phyloP scores from a whole-genome alignment of 2,329 filamentous ascomycete species.

The Escovopsis weberi region DNA sequence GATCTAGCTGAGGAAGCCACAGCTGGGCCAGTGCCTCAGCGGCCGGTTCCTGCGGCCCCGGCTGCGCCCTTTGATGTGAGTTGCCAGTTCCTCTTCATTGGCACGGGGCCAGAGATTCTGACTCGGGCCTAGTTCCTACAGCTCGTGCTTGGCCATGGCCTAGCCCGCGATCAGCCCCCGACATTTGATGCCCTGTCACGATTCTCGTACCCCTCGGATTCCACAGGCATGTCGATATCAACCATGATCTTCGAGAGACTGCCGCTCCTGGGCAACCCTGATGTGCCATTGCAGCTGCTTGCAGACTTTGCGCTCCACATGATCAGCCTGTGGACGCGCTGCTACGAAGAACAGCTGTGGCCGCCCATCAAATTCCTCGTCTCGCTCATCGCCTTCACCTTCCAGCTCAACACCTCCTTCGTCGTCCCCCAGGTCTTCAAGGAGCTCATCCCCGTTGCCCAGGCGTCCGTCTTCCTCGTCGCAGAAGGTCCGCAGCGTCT shows the following conservation, averaged over 20 bases:
- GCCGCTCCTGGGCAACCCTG: slow-evolving; percentile 37
- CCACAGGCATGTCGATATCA: slow-evolving; percentile 41
- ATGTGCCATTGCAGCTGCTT: slow-evolving; percentile 39
- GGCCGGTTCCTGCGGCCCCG: slow-evolving; percentile 11
- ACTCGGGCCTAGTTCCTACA: slow-evolving; percentile 36
- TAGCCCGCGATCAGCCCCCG: slow-evolving; percentile 38
- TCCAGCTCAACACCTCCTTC: slow-evolving; percentile 44
- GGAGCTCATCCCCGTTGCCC: slow-evolving; percentile 38
- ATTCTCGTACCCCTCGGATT: slow-evolving; percentile 50
- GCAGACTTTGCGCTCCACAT: slow-evolving; percentile 50
- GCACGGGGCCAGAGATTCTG: slow-evolving; percentile 6
- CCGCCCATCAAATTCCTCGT: slow-evolving; percentile 51
- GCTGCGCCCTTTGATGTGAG: slow-evolving; percentile 31
- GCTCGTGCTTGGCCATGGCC: slow-evolving; percentile 48
- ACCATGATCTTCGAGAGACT: slow-evolving; percentile 54
- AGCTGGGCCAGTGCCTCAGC: slow-evolving; percentile 7
- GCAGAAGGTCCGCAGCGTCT: slow-evolving; percentile 41
- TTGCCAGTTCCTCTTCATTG: slow-evolving; percentile 2
- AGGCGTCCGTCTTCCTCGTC: slow-evolving; percentile 45
- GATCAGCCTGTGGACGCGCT: slow-evolving; percentile 53
- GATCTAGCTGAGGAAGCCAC: slow-evolving; percentile 13
- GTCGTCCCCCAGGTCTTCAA: slow-evolving; percentile 46
- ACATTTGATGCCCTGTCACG: slow-evolving; percentile 55
- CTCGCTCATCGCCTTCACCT: slow-evolving; percentile 47
- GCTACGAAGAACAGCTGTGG: slow-evolving; percentile 48